Base-by-base conservation (phyloP, 805 yeast species). In the Lachancea nothofagi region DNA sequence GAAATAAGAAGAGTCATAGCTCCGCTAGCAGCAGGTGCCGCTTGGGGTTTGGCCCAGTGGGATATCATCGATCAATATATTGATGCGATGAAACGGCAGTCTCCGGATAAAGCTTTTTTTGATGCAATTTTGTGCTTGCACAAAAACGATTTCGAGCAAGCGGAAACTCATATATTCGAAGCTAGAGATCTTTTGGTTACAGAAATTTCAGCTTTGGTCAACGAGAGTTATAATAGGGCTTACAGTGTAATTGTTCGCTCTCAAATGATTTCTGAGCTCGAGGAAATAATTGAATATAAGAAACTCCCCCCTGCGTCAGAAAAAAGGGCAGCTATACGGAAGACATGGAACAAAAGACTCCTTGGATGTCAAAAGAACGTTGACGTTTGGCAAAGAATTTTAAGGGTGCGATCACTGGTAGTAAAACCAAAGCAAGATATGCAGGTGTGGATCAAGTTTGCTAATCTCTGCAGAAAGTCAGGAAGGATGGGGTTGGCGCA, bases 21-120 rank as follows among this genome's bases (percentile, higher is more conserved):
- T 1, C 97, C 98, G 1, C 66, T 94, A 39, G 98, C 97, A 0
- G 98, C 98, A 0, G 97, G 97, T 2, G 97, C 98, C 1, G 87
- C 97, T 1, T 93, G 98, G 98, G 97, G 97, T 12, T 68, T 94
- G 29, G 90, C 90, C 2, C 93, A 86, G 55, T 94, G 98, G 98
- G 96, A 88, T 49, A 72, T 85, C 52, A 89, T 94, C 88, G 97
- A 86, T 53, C 76, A 83, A 6, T 93, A 88, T 52, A 89, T 90
- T 41, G 69, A 78, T 48, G 95, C 84, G 1, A 88, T 93, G 95
- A 86, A 86, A 49, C 69, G 77, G 2, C 96, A 87, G 45, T 84
- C 96, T 2, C 96, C 97, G 0, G 97, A 93, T 56, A 78, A 88
- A 43, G 90, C 96, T 2, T 94, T 93, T 61, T 93, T 90, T 69